Evolutionary conservation across 108 stramenopile species (phyloP), one percentile per base, ranked within the genome.

Genomic region (Aurantiochytrium sp.): DNA sequence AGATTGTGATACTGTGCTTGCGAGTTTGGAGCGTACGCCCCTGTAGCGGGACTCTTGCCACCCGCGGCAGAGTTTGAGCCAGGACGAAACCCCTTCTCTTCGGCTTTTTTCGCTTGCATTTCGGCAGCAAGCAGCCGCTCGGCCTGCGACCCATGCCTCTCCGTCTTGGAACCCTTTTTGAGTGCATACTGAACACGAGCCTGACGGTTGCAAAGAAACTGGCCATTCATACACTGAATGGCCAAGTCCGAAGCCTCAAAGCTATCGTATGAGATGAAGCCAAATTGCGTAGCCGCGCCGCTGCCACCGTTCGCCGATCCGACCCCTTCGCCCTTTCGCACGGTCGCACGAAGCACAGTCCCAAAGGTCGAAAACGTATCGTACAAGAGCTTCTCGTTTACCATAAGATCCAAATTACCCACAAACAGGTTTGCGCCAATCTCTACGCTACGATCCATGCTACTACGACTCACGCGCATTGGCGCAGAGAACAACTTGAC

Each of bases 301-400:
- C 83, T 95, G 95, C 58, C 96, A 96, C 55, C 93, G 95, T 58
- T 92, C 72, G 72, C 96, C 93, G 53, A 91, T 89, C 95, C 96
- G 93, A 96, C 93, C 73, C 88, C 90, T 58, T 53, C 49, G 94
- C 94, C 53, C 96, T 96, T 90, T 98, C 98, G 93, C 88, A 96
- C 94, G 8, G 98, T 97, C 12, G 97, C 96, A 60, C 93, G 88
- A n/a, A 96, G 95, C 60, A 99, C 92, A 18, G 94, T 96, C 18
- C 99, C 99, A 93, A 99, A 99, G 4, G 98, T 97, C 6, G 94
- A 94, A 90, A 99, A 99, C 6, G 98, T 99, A 92, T 99, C 99
- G 89, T 98, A 96, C 73, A 99, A 90, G 87, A 99, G 89, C 91
- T 98, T 98, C 91, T 99, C 99, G 89, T 98, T 98, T 58, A 98